phyloP scores from a whole-genome alignment of 2,329 filamentous ascomycete genomes.

The Sporothrix luriei region DNA sequence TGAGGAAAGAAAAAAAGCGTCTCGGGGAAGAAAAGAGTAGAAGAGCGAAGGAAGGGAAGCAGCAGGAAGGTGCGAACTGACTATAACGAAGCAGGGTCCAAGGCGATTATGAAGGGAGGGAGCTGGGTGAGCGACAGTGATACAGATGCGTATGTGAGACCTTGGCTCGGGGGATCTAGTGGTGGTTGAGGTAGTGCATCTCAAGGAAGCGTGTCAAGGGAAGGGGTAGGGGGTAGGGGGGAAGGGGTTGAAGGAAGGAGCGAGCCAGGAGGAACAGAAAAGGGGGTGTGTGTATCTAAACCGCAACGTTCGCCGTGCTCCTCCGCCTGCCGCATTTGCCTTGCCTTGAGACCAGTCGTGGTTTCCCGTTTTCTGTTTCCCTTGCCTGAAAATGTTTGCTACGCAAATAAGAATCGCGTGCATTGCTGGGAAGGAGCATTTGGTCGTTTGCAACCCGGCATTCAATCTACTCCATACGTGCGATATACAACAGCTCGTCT shows the following conservation, averaged over 20 bases:
- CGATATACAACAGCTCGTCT: background rate
- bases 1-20: constrained; percentile 26
- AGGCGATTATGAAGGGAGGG: constrained; percentile 45
- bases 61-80: constrained; percentile 9
- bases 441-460: constrained; percentile 15
- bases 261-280: constrained; percentile 20
- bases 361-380: constrained; percentile 25
- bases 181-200: constrained; percentile 25
- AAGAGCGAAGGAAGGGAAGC: constrained; percentile 15
- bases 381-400: constrained; percentile 10
- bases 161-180: constrained; percentile 40
- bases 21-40: constrained; percentile 10
- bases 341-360: background rate
- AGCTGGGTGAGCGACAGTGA: constrained; percentile 42
- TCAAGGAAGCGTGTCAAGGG: constrained; percentile 24
- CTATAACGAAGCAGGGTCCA: constrained; percentile 22
- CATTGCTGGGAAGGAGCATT: constrained; percentile 9
- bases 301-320: background rate
- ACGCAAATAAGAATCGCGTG: background rate
- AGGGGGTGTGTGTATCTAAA: constrained; percentile 21
- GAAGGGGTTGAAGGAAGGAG: constrained; percentile 14
- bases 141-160: constrained; percentile 46
- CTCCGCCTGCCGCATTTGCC: background rate
- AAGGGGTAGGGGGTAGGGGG: constrained; percentile 25
- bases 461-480: constrained; percentile 24